Conservation (phyloP, 352 stramenopile species). For the Phytophthora lateralis region DNA sequence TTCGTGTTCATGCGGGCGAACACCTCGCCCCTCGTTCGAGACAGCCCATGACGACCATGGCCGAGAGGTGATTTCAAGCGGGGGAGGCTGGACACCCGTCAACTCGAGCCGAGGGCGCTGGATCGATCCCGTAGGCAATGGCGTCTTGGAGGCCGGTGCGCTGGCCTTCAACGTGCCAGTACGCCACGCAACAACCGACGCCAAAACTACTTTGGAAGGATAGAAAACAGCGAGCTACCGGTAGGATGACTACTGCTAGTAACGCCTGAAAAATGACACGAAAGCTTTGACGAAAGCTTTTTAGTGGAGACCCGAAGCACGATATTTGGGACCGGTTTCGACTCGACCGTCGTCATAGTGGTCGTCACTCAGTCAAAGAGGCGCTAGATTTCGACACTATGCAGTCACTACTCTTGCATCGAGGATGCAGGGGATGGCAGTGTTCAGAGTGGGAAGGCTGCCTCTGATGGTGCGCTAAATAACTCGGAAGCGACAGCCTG, state of each 20-base stretch:
- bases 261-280: too few species aligned
- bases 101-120: slow-evolving; percentile 9
- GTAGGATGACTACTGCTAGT: too few species aligned
- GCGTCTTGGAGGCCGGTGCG: not conserved
- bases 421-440: too few species aligned
- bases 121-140: not conserved
- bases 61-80: slow-evolving; percentile 11
- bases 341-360: too few species aligned
- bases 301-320: not conserved
- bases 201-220: slow-evolving; percentile 9
- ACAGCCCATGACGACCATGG: slow-evolving; percentile 36
- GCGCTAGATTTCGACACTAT: too few species aligned
- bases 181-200: slow-evolving; percentile 6
- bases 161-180: slow-evolving; percentile 18
- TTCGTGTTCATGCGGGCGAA: too few species aligned
- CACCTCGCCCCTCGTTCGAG: not conserved
- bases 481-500: too few species aligned
- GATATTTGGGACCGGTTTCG: too few species aligned
- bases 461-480: too few species aligned
- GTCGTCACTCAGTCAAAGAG: too few species aligned
- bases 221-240: slow-evolving; percentile 8
- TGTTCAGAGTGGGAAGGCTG: not conserved
- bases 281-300: not conserved
- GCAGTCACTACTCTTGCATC: too few species aligned
- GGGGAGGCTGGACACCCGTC: slow-evolving; percentile 10